Base-by-base conservation (phyloP, 73 alveolate species). In the Symbiodinium natans region DNA sequence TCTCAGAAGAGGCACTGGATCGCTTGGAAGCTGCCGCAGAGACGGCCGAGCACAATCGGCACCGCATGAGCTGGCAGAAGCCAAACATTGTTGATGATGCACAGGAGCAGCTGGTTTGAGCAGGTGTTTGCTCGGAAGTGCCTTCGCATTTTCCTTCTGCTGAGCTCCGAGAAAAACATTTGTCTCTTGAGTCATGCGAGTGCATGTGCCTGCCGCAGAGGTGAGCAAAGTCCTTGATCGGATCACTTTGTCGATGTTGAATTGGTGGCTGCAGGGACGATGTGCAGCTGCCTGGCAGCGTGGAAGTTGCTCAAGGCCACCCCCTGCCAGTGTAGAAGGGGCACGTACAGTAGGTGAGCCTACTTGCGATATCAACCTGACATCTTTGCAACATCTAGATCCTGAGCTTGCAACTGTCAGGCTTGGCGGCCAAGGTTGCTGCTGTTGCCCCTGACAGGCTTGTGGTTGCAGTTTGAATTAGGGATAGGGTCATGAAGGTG, bases 61-160 rank as follows among this genome's bases (percentile, higher is more conserved):
- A 88, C 73, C 52, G 95, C 10, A 88, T 88, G 34, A 88, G 95
- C 86, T 88, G 95, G 95, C 95, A 88, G 86, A 88, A 88, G 46
- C 95, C 95, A 39, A 29, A 63, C 86, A 83, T 88, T 19, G 68
- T 27, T 9, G 95, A 88, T 68, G 95, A 88, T 40, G 95, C 95
- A 3, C 74, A 59, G 27, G 95, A 88, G 86, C 40, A 68, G 74
- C 43, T 88, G 86, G 8, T 36, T 17, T 80, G 33, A 80, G 38
- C 77, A n/a, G n/a, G n/a, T 63, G 77, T 15, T 9, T 21, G 77
- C 34, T 63, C 77, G 59, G 13, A 13, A 13, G 13, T 9, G 6
- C 59, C 59, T 13, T 6, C 59, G 13, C 59, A 13, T n/a, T 27
- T 13, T 21, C 68, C 68, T 52, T 52, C 21, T 52, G 29, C 5